A percentile compares a stretch with the other conserved stretches of the same genome.
phyloP scores from a whole-genome alignment of 1,284 basidiomycete genomes.

The Baeospora myosura region DNA sequence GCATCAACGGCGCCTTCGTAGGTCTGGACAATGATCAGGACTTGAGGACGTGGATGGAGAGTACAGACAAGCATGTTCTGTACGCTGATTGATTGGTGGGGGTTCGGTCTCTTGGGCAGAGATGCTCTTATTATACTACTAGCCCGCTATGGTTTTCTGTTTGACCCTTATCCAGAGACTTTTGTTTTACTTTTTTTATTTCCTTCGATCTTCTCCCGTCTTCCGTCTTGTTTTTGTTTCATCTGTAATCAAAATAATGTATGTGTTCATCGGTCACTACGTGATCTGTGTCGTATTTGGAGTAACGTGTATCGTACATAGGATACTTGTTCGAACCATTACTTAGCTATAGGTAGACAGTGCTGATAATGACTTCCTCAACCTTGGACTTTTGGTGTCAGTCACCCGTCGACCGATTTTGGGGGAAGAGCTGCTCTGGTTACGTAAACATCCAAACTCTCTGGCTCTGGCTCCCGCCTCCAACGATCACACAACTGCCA shows the following conservation, averaged over 20 bases:
- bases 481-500: conserved; percentile 23
- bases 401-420: too few species aligned
- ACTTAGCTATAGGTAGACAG: too few species aligned
- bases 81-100: conserved; percentile 60
- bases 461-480: background rate
- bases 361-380: too few species aligned
- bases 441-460: background rate
- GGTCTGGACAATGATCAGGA: conserved; percentile 66
- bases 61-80: conserved; percentile 82
- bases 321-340: too few species aligned
- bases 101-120: background rate
- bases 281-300: conserved; percentile 6
- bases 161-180: background rate
- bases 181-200: conserved; percentile 8
- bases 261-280: conserved; percentile 3
- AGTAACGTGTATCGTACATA: background rate
- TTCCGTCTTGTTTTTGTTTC: conserved; percentile 6
- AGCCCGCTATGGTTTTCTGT: background rate
- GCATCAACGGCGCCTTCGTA: conserved; percentile 56
- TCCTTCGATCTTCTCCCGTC: conserved; percentile 9
- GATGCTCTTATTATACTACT: background rate
- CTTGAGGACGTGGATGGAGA: conserved; percentile 75
- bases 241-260: conserved; percentile 2
- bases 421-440: too few species aligned
- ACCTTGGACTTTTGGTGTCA: too few species aligned